These are phyloP conservation scores for Ilyonectria sp. DNA, from an alignment of 2,329 filamentous ascomycete species.

Conservation along the genomic window DNA sequence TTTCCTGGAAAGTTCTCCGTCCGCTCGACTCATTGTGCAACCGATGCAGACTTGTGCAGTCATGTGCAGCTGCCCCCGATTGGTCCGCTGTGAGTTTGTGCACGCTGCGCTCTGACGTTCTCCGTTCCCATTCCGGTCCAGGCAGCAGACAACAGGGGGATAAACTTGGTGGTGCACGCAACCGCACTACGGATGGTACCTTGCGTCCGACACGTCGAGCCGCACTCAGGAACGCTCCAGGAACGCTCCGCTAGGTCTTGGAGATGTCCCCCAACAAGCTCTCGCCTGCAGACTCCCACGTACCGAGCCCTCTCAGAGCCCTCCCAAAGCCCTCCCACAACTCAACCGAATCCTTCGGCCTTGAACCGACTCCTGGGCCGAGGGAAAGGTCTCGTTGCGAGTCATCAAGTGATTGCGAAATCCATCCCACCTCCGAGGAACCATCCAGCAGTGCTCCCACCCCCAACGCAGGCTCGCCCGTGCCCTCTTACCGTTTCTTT, in stretches of 20 bases:
- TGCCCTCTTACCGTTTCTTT: slow-evolving; percentile 1
- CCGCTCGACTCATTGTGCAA: slow-evolving; percentile 12
- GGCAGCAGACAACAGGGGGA: slow-evolving; percentile 11
- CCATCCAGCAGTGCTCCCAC: not conserved
- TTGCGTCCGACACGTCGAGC: slow-evolving; percentile 2
- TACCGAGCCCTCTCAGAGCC: not conserved
- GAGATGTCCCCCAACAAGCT: slow-evolving; percentile 13
- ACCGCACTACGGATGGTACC: slow-evolving; percentile 10
- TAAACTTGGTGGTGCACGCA: slow-evolving; percentile 14
- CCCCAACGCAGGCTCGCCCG: slow-evolving; percentile 9
- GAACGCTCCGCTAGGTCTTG: not conserved
- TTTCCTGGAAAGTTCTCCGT: slow-evolving; percentile 34
- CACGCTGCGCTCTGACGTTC: slow-evolving; percentile 10
- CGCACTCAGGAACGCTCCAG: slow-evolving; percentile 22
- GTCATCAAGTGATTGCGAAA: slow-evolving; percentile 20
- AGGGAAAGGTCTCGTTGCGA: slow-evolving; percentile 21
- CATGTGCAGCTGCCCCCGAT: slow-evolving; percentile 12
- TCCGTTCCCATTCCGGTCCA: slow-evolving; percentile 9
- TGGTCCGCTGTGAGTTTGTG: slow-evolving; percentile 9
- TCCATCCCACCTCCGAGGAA: slow-evolving; percentile 14
- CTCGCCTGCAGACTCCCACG: not conserved
- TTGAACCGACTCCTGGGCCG: slow-evolving; percentile 8
- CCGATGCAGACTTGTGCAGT: slow-evolving; percentile 11
- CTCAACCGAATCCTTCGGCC: slow-evolving; percentile 16
- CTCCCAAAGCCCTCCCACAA: not conserved